Conservation (phyloP, 2,329 filamentous ascomycete species). For the Lomentospora prolificans region DNA sequence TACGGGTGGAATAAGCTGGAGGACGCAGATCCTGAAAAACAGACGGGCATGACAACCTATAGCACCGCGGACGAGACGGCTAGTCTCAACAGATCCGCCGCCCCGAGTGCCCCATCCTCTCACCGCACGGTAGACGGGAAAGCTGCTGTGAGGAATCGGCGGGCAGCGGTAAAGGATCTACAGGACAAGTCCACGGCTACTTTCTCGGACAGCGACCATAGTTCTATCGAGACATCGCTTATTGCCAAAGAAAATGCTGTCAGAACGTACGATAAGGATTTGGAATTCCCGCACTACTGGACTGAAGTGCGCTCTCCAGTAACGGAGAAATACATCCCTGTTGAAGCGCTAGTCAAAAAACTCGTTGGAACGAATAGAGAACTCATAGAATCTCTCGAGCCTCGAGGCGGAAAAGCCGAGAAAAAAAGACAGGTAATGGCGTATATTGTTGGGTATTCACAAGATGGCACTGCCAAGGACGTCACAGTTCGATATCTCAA, state of each 20-base stretch:
- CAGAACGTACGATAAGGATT: slow-evolving; percentile 56
- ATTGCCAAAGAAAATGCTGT: slow-evolving; percentile 15
- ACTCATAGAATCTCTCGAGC: slow-evolving; percentile 65
- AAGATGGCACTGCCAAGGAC: slow-evolving; percentile 85
- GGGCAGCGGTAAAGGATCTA: not conserved
- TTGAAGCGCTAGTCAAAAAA: slow-evolving; percentile 64
- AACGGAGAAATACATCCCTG: slow-evolving; percentile 66
- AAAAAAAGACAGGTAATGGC: slow-evolving; percentile 82
- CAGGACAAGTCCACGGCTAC: slow-evolving; percentile 15
- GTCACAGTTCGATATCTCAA: slow-evolving; percentile 87
- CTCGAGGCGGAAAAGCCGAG: slow-evolving; percentile 73
- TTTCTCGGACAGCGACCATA: slow-evolving; percentile 46
- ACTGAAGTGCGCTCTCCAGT: slow-evolving; percentile 77
- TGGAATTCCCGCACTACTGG: slow-evolving; percentile 87
- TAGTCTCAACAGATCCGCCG: not conserved
- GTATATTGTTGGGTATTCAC: slow-evolving; percentile 74
- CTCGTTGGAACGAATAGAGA: slow-evolving; percentile 64
- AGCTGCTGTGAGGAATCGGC: not conserved
- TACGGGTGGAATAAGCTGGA: slow-evolving; percentile 88
- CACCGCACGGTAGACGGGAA: not conserved
- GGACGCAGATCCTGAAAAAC: slow-evolving; percentile 52
- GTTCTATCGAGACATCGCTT: slow-evolving; percentile 38
- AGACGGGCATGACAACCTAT: slow-evolving; percentile 12
- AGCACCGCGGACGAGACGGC: not conserved
- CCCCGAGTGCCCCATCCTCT: not conserved